phyloP scores from a whole-genome alignment of 2,329 filamentous ascomycete genomes.

The Colletotrichum cordylinicola region DNA sequence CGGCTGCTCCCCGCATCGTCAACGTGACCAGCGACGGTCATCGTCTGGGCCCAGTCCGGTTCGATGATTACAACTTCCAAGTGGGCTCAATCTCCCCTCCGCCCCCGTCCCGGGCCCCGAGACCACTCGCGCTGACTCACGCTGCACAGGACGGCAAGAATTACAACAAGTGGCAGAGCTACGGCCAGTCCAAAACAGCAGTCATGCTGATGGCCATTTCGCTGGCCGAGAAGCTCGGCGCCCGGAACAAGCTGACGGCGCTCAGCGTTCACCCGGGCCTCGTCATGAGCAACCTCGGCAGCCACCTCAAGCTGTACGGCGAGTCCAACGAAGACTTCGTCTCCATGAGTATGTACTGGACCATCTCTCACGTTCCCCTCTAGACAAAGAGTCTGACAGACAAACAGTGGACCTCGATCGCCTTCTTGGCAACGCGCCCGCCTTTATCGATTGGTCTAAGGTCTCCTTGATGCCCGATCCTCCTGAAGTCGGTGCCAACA shows the following conservation, averaged over 20 bases:
- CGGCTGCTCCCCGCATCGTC: slow-evolving; percentile 40
- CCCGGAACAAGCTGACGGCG: not conserved
- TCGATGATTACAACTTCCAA: slow-evolving; percentile 36
- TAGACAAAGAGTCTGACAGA: not conserved
- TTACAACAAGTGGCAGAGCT: slow-evolving; percentile 35
- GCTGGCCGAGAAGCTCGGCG: slow-evolving; percentile 12
- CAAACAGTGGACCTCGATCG: slow-evolving; percentile 23
- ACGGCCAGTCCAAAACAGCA: slow-evolving; percentile 45
- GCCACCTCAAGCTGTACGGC: not conserved
- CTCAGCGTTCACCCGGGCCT: slow-evolving; percentile 3
- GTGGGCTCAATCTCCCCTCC: slow-evolving; percentile 24
- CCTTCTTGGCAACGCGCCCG: slow-evolving; percentile 25
- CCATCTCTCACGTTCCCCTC: not conserved
- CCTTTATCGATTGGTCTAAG: slow-evolving; percentile 19
- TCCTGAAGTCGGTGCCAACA: slow-evolving; percentile 35
- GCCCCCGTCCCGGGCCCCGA: too few relatives aligned
- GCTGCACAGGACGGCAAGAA: slow-evolving; percentile 16
- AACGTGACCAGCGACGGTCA: slow-evolving; percentile 43
- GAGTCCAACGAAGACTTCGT: not conserved
- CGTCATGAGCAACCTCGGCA: slow-evolving; percentile 4
- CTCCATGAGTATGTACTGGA: not conserved
- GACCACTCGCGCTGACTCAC: slow-evolving; percentile 19
- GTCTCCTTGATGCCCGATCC: not conserved
- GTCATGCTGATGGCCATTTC: slow-evolving; percentile 29
- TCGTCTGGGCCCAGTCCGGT: slow-evolving; percentile 34